Evolutionary conservation across 495 filamentous ascomycete species (phyloP).

Genomic region (Aspergillus avenaceus): DNA sequence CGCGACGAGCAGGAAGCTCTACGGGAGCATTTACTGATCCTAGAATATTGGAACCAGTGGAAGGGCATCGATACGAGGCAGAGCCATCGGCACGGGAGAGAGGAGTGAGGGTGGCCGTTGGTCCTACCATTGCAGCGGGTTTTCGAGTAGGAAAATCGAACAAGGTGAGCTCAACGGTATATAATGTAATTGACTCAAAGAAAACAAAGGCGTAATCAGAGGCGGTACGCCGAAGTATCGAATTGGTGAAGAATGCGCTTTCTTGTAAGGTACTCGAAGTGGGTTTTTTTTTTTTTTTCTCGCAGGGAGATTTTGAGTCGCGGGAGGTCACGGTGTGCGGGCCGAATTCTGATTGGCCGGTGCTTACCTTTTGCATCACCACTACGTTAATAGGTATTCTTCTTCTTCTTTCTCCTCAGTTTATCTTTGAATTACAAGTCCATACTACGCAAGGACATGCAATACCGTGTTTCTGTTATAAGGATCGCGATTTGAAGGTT

Average conservation of each 20-base stretch:
- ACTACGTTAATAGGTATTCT: too few relatives aligned
- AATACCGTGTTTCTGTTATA: too few relatives aligned
- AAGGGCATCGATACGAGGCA: constrained; percentile 64
- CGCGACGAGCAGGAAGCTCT: constrained; percentile 74
- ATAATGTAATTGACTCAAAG: not conserved
- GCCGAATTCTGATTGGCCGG: constrained; percentile 16
- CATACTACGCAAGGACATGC: too few relatives aligned
- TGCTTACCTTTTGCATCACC: too few relatives aligned
- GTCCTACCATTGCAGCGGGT: constrained; percentile 31
- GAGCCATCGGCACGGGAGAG: constrained; percentile 82
- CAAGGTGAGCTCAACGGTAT: not conserved
- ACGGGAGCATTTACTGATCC: constrained; percentile 90
- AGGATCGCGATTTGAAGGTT: too few relatives aligned
- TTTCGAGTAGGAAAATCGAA: not conserved
- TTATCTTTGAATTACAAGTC: too few relatives aligned
- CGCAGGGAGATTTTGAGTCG: constrained; percentile 16
- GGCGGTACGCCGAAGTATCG: not conserved
- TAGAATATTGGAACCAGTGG: constrained; percentile 74
- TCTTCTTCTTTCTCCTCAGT: too few relatives aligned
- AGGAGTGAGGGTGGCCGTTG: constrained; percentile 37
- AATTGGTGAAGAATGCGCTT: not conserved
- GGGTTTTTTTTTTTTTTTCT: not conserved
- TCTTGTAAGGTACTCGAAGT: too few relatives aligned
- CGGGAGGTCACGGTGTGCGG: constrained; percentile 9
- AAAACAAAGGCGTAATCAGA: not conserved